Evolutionary conservation across 164 flowering plant species (phyloP), one percentile per base, ranked within the genome.

Genomic region (Malania oleifera): DNA sequence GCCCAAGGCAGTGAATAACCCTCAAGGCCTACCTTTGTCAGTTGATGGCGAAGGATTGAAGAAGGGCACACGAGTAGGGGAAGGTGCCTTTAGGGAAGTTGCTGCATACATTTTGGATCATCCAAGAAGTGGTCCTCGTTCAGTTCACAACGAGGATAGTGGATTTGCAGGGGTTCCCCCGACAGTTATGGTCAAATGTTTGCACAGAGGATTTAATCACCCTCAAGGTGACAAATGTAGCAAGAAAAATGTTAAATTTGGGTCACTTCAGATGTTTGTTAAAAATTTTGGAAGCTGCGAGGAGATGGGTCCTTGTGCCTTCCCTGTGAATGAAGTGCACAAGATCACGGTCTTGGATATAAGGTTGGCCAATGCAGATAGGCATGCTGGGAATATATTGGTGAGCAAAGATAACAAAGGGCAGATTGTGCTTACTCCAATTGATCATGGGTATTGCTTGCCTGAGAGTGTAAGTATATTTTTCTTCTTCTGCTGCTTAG

Each of bases 111-210:
- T 77, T 45, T 67, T 77, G 61, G 78, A 77, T 62, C 66, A 74
- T 49, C 78, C 78, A 23, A 57, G 39, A 56, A 14, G 52, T 45
- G 67, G 71, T 20, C 57, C 62, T 17, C 60, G 60, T 28, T 64
- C 67, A 24, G 26, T 54, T 11, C 1, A 14, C 12, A 22, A 34
- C 15, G 65, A 56, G n/a, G 62, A 62, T 45, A 69, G n/a, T 25
- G 78, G 78, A 7, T 77, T 77, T 67, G 68, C 81, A 19, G 81
- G 81, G 35, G 81, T 77, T 25, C 74, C 81, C 2, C 78, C 77
- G 1, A 77, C 81, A 9, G 58, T 57, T 25, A 77, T 77, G 76
- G 75, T 77, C 44, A 68, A 66, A 54, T 77, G 81, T 49, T 41
- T 77, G 70, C 74, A 73, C 57, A 52, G 60, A 54, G 80, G 66